A percentile compares a stretch with the other conserved stretches of the same genome.
These are phyloP conservation scores for Pharnaceum exiguum DNA, from an alignment of 148 eudicot genomes.

Conservation along the genomic window DNA sequence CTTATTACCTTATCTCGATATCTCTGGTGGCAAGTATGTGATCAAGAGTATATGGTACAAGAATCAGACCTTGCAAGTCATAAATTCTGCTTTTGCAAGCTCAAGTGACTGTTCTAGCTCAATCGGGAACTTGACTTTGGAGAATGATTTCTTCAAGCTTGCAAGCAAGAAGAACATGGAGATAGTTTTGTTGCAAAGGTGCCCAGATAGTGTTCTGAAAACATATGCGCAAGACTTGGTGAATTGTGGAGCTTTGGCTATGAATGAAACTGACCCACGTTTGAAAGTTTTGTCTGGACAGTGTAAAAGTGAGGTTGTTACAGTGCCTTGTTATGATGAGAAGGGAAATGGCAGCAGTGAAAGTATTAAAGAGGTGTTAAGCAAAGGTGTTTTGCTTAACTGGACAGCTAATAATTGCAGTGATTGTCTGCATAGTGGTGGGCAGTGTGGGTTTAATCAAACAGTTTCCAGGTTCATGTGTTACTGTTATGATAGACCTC, in stretches of 20 bases:
- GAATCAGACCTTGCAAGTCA: constrained; percentile 19
- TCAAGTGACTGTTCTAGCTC: constrained; percentile 8
- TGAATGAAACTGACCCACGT: constrained; percentile 14
- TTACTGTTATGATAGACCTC: constrained; percentile 43
- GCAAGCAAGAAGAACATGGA: neutral
- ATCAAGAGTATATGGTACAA: constrained; percentile 26
- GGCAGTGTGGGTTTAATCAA: constrained; percentile 40
- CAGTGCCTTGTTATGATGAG: constrained; percentile 13
- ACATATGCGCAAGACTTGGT: neutral
- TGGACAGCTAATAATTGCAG: constrained; percentile 40
- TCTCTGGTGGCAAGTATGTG: constrained; percentile 20
- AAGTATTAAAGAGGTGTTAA: constrained; percentile 10
- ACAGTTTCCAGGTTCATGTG: constrained; percentile 21
- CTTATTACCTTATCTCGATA: constrained; percentile 15
- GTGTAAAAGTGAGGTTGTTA: constrained; percentile 24
- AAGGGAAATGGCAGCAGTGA: neutral
- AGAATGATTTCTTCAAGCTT: constrained; percentile 1
- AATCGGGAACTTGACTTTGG: constrained; percentile 23
- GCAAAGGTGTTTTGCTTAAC: constrained; percentile 35
- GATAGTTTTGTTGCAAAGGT: constrained; percentile 26
- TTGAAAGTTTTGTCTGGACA: constrained; percentile 10
- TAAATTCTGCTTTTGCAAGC: constrained; percentile 17
- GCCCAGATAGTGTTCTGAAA: constrained; percentile 7
- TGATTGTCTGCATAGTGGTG: constrained; percentile 28
- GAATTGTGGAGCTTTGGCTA: constrained; percentile 18